Base-by-base conservation (phyloP, 495 filamentous ascomycete species). In the Xanthoparmelia taractica region DNA sequence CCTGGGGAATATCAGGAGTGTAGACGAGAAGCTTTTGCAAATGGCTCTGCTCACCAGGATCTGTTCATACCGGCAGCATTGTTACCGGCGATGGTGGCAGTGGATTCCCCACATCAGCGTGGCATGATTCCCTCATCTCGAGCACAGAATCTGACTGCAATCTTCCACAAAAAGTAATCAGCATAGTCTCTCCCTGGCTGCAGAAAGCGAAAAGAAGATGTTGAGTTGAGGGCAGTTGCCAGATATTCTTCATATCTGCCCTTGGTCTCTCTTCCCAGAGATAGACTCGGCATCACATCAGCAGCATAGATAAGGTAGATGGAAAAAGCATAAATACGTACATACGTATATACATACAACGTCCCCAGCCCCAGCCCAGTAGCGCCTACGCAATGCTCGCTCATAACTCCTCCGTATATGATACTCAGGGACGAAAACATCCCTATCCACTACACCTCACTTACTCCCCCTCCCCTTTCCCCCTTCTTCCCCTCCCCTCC, bases 401-500 rank as follows among this genome's bases (percentile, higher is more conserved):
- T 8, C 3, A 25, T 11, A 13, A n/a, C n/a, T n/a, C n/a, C 45
- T 2, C 23, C n/a, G 12, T 2, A 3, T 12, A 27, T 27, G 45
- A n/a, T 13, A 48, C 1, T 0, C 5, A 15, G 5, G 27, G n/a
- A 48, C 10, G 0, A 15, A 2, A 8, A 2, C 45, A n/a, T 0
- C 8, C 1, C 23, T 11, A 13, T 11, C 20, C 4, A 2, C 20
- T 1, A 13, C 45, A 25, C 8, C 7, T 8, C 12, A 8, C 38
- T 12, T 12, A 8, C 38, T 41, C 38, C 38, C 38, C 38, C 13
- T 12, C 38, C 38, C 38, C 6, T 12, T 12, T 17, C 15, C 13
- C 15, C 13, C 15, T 41, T 38, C 67, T 63, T 29, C 59, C 29
- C 41, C 20, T 36, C 34, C 10, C 61, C 54, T 36, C 18, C 64